Evolutionary conservation across 192 early-diverging fungal genomes (phyloP), one percentile per base, ranked within the genome.

Genomic region (Backusella tuberculispora): DNA sequence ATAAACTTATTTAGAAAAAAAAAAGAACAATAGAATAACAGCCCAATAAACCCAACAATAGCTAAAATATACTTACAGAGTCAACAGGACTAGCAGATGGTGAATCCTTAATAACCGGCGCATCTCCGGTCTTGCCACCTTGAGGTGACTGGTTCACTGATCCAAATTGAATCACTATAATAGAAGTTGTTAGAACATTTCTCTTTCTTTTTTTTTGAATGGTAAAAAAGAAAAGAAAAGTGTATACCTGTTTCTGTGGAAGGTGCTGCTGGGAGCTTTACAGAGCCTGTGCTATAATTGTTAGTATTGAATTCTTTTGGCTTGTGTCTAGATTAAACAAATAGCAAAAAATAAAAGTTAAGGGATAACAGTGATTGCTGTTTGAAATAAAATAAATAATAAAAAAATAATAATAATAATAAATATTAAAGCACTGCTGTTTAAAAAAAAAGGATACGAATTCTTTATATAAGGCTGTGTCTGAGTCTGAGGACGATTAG

Each of bases 71-170:
- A 40, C 40, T 40, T 66, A 67, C 66, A 60, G 53, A 60, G 21
- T 60, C 41, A 21, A 67, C 66, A 67, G 37, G 38, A 76, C 48
- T 53, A 69, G 63, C 66, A 45, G 67, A 73, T 56, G 70, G 69
- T 53, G 72, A 64, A 6, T 53, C 14, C 6, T 38, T 45, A 14
- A 66, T 0, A 29, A 44, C 29, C 43, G 68, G 68, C n/a, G 6
- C 42, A 13, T 79, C 50, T 24, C 80, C 64, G 8, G 48, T 71
- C 48, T 78, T 77, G 48, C 48, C 60, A 42, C 69, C 71, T 56
- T 77, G 67, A 14, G 72, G 60, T 41, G 83, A 50, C 48, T 86
- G 79, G 34, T 73, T 73, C 29, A 73, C 64, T 29, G 72, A 73
- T 42, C 72, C 72, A 73, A 73, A 73, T n/a, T 73, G 72, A 34